A percentile compares a stretch with the other conserved stretches of the same genome.
Evolutionary conservation across 306 rosid species (phyloP).

Genomic region (Coriaria nepalensis): DNA sequence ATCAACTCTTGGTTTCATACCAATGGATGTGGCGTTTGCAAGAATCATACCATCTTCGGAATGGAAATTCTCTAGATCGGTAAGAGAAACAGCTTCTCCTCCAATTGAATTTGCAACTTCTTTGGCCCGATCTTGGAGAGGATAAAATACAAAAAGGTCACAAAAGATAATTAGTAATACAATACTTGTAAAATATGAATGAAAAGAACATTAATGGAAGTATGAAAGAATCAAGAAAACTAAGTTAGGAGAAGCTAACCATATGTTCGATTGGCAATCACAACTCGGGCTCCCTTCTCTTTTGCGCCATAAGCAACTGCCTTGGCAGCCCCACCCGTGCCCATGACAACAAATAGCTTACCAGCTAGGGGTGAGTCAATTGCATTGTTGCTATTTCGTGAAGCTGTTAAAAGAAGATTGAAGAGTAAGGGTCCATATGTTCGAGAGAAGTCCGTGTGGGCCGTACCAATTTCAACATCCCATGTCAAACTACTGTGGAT

Average conservation of each 20-base stretch:
- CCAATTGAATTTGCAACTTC: constrained; percentile 71
- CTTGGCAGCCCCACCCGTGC: constrained; percentile 96
- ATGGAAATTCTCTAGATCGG: constrained; percentile 55
- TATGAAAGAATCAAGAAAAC: constrained; percentile 8
- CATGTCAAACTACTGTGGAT: too few species aligned
- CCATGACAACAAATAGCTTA: constrained; percentile 73
- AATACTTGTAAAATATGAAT: neutral
- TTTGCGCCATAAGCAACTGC: constrained; percentile 95
- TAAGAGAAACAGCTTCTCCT: constrained; percentile 65
- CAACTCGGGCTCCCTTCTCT: constrained; percentile 81
- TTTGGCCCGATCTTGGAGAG: constrained; percentile 61
- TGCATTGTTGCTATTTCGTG: constrained; percentile 20
- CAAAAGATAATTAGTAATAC: neutral
- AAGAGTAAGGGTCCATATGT: neutral
- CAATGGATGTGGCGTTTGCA: constrained; percentile 88
- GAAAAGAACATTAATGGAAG: neutral
- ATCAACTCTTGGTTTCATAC: constrained; percentile 85
- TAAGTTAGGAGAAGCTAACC: constrained; percentile 29
- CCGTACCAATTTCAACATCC: neutral
- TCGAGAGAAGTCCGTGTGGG: too few species aligned
- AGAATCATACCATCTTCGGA: constrained; percentile 89
- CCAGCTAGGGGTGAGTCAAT: constrained; percentile 69
- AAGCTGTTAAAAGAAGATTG: constrained; percentile 24
- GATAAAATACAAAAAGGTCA: constrained; percentile 13
- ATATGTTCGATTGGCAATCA: constrained; percentile 85